Base-by-base conservation (phyloP, 2,329 filamentous ascomycete species). In the Neofusicoccum laricinum region DNA sequence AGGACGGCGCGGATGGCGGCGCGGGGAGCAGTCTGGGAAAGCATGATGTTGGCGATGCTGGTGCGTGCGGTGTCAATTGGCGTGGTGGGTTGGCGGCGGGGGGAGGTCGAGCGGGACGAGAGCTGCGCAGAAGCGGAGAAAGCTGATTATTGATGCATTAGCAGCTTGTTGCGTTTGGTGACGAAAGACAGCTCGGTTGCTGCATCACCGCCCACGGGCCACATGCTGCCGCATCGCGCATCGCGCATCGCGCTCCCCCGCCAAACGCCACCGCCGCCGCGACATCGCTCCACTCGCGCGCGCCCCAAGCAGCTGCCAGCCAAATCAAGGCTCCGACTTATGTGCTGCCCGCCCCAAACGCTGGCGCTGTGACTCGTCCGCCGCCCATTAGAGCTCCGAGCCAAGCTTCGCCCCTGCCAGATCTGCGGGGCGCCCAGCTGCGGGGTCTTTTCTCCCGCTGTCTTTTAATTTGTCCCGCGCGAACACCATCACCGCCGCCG, bases 121-220 rank as follows among this genome's bases (percentile, higher is more conserved):
- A 45, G 19, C 15, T 8, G 34, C 15, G 25, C 32, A 32, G 40
- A 48, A 49, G 51, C 51, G 38, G 41, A 46, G 30, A 19, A 59
- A 30, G 25, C 25, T 36, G 6, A 15, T 7, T 10, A 21, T 25
- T 30, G 25, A 30, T 15, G 32, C 25, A n/a, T 11, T 7, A 12
- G 49, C 32, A 36, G 49, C 49, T 51, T 38, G 48, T 36, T 17
- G 36, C 36, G 19, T 43, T 57, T 25, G 55, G 55, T 59, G 55
- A 59, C 55, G 55, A 59, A 46, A 59, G 40, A 59, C 34, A 57
- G 53, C 53, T 57, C 53, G 40, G 55, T n/a, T 59, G 55, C 41
- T 59, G 30, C 25, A 45, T 36, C 55, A 34, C n/a, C 10, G n/a
- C 32, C 32, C 53, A 58, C 38, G 40, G 53, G 25, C 53, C 53